Percentiles rank a stretch among this genome's conserved stretches.
Evolutionary conservation across 805 yeast genomes (phyloP).

Genomic region (Ogataea dorogensis): DNA sequence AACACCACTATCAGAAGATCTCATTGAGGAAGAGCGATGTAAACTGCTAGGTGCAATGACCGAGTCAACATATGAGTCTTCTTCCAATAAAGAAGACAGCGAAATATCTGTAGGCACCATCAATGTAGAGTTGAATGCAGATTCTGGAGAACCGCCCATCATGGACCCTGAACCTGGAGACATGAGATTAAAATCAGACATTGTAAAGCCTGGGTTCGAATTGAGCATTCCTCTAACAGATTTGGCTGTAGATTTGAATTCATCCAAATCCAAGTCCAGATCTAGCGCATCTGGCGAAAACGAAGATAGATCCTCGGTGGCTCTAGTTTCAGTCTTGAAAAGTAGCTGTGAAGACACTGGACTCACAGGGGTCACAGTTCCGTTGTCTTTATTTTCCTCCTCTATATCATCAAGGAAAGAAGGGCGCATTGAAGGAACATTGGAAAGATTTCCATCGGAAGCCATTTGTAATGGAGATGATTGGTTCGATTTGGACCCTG

Average conservation of each 20-base stretch:
- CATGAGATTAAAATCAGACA: slow-evolving; percentile 31
- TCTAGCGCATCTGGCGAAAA: slow-evolving; percentile 10
- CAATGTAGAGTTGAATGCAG: slow-evolving; percentile 8
- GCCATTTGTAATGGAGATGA: slow-evolving; percentile 27
- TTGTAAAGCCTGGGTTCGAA: slow-evolving; percentile 22
- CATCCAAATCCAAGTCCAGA: slow-evolving; percentile 28
- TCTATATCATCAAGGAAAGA: slow-evolving; percentile 20
- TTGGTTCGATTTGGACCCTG: slow-evolving; percentile 15
- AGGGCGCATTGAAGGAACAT: slow-evolving; percentile 3
- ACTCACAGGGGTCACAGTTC: slow-evolving; percentile 16
- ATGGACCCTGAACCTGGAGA: slow-evolving; percentile 19
- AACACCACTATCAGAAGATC: slow-evolving; percentile 13
- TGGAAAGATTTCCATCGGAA: no score
- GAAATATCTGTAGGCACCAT: slow-evolving; percentile 10
- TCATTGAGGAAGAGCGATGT: slow-evolving; percentile 18
- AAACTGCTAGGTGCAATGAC: slow-evolving; percentile 20
- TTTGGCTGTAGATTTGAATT: slow-evolving; percentile 34
- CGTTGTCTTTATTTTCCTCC: slow-evolving; percentile 22
- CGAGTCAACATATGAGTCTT: slow-evolving; percentile 18
- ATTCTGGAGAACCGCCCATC: slow-evolving; percentile 21
- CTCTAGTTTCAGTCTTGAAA: slow-evolving; percentile 1
- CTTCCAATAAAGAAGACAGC: slow-evolving; percentile 14
- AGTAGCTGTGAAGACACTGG: slow-evolving; percentile 12
- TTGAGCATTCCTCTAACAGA: slow-evolving; percentile 26
- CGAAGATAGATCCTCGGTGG: not conserved